Evolutionary conservation across 2,329 filamentous ascomycete genomes (phyloP), one percentile per base, ranked within the genome.

Genomic region (Colletotrichum ledebouriae): DNA sequence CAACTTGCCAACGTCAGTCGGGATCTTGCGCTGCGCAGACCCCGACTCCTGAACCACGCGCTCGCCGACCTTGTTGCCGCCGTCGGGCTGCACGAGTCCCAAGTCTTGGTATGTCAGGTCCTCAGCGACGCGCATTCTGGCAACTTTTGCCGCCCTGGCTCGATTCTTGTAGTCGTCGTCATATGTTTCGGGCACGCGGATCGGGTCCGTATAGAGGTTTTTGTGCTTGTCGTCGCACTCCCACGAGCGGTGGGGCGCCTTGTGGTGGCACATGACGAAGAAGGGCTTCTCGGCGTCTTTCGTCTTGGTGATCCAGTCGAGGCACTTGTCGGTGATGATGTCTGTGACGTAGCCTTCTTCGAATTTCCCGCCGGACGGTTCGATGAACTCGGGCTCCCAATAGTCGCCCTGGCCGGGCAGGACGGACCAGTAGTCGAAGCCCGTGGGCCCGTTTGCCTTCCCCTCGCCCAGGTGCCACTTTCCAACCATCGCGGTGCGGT

Each of bases 181-280:
- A 70, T 84, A 87, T 0, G 85, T 87, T 52, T 86, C 84, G 0
- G 85, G 85, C 0, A 86, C 71, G 11, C 76, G 76, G 49, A 86
- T 75, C 1, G 79, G 79, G 9, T 86, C 81, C 1, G 74, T 78
- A 73, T 86, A 87, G 2, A 86, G 73, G 50, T 80, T 44, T 63
- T 82, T 83, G 73, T 87, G 83, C 69, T 83, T 83, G 6, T 77
- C 71, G 65, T 86, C 76, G 60, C 77, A 85, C 70, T 87, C 84
- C 85, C 85, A 87, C 13, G 78, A 80, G 3, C 84, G 78, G 70
- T 87, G 85, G 0, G 85, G 85, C 1, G 85, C 85, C 70, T 87
- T 87, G 73, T 87, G 85, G 70, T 87, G 85, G 72, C 84, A 86
- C 85, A 87, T 87, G 49, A 85, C 71, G 71, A 86, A 87, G 74